phyloP scores from a whole-genome alignment of 192 early-diverging fungal species.

The Backusella macrospora region DNA sequence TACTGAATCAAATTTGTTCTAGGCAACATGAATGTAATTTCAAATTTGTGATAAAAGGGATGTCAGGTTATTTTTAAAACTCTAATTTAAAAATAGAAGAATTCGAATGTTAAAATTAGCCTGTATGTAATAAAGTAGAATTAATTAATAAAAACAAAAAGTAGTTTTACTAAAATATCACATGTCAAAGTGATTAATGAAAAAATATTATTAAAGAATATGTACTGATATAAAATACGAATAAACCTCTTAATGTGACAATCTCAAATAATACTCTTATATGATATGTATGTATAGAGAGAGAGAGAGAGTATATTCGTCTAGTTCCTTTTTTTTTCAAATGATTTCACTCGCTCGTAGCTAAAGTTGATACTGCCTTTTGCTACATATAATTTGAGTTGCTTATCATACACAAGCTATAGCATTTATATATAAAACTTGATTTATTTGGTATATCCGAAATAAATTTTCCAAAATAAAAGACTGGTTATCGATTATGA shows the following conservation, averaged over 20 bases:
- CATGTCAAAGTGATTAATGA: not conserved
- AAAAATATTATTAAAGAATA: not conserved
- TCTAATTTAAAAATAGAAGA: conserved; percentile 10
- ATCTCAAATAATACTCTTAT: too few relatives aligned
- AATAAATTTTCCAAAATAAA: not conserved
- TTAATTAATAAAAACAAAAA: not conserved
- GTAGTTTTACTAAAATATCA: not conserved
- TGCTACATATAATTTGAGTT: not conserved
- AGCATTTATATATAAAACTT: not conserved
- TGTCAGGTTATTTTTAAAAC: conserved; percentile 1
- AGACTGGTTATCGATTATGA: not conserved
- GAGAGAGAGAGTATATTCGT: too few relatives aligned
- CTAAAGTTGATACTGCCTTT: not conserved
- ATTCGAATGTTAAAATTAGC: not conserved
- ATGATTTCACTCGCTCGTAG: not conserved
- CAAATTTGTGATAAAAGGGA: not conserved
- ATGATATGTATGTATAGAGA: too few relatives aligned
- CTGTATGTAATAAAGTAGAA: not conserved
- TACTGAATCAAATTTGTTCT: not conserved
- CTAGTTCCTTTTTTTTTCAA: too few relatives aligned
- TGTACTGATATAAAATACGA: not conserved
- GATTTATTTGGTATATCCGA: conserved; percentile 1
- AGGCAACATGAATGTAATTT: not conserved
- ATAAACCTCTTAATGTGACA: too few relatives aligned
- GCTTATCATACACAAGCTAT: not conserved